phyloP scores from a whole-genome alignment of 805 yeast species.

The Maudiozyma saulgeensis region DNA sequence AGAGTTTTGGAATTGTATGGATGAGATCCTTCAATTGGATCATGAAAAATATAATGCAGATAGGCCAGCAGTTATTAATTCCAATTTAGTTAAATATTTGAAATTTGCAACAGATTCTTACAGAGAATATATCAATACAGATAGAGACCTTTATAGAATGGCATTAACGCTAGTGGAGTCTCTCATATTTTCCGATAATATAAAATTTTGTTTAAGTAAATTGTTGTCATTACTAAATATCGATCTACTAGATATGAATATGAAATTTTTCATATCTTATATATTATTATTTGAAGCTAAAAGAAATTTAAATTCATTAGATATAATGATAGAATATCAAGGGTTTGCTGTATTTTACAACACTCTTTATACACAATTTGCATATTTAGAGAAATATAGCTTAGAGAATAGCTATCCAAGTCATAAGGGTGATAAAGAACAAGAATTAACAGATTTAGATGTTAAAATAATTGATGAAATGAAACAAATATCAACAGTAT shows the following conservation, averaged over 20 bases:
- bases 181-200: slow-evolving; percentile 29
- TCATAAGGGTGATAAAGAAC: slow-evolving; percentile 3
- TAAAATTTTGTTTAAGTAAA: slow-evolving; percentile 41
- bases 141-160: slow-evolving; percentile 30
- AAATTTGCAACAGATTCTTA: slow-evolving; percentile 23
- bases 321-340: slow-evolving; percentile 40
- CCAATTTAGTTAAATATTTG: slow-evolving; percentile 22
- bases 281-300: slow-evolving; percentile 38
- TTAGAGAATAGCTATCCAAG: slow-evolving; percentile 11
- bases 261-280: slow-evolving; percentile 36
- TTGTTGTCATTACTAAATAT: slow-evolving; percentile 37
- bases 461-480: slow-evolving; percentile 26
- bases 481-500: slow-evolving; percentile 34
- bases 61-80: slow-evolving; percentile 9
- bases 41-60: slow-evolving; percentile 7
- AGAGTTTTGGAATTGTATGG: slow-evolving; percentile 24
- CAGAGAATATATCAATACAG: slow-evolving; percentile 18
- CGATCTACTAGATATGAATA: slow-evolving; percentile 27
- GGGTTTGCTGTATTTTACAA: slow-evolving; percentile 41
- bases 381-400: slow-evolving; percentile 26
- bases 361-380: slow-evolving; percentile 32
- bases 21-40: slow-evolving; percentile 11
- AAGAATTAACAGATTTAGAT: slow-evolving; percentile 21
- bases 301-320: slow-evolving; percentile 33
- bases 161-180: slow-evolving; percentile 29